These are phyloP conservation scores for Microbotryum silenes-acaulis DNA, from an alignment of 1,284 basidiomycete genomes.

Conservation along the genomic window DNA sequence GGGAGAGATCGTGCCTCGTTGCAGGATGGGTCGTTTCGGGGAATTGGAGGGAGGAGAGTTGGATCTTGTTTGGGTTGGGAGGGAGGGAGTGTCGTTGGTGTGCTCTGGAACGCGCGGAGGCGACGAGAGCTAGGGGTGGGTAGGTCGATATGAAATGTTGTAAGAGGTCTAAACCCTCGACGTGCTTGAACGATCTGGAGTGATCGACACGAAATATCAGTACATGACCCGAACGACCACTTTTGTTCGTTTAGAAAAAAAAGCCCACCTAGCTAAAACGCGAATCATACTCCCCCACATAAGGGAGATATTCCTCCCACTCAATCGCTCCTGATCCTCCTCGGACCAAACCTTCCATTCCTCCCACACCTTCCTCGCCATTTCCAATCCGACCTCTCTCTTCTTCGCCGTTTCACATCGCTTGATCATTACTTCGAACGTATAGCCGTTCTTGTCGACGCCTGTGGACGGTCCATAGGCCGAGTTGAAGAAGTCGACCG, in stretches of 20 bases:
- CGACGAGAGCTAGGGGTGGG: conserved; percentile 12
- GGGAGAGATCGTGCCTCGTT: conserved; percentile 8
- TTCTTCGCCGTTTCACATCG: conserved; percentile 21
- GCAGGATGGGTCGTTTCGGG: conserved; percentile 22
- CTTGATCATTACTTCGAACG: conserved; percentile 18
- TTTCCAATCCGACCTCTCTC: not conserved
- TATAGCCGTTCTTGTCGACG: conserved; percentile 15
- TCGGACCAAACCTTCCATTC: conserved; percentile 28
- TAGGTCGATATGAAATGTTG: conserved; percentile 20
- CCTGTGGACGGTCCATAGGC: not conserved
- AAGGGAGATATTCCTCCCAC: conserved; percentile 9
- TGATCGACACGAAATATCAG: no score
- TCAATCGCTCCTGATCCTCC: conserved; percentile 3
- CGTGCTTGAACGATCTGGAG: conserved; percentile 9
- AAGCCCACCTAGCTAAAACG: conserved; percentile 18
- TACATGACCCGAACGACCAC: not conserved
- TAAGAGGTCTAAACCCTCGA: conserved; percentile 22
- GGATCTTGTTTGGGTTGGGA: conserved; percentile 4
- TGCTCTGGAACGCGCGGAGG: not conserved
- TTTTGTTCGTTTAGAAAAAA: not conserved
- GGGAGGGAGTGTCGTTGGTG: conserved; percentile 3
- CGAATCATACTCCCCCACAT: conserved; percentile 29
- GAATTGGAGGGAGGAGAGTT: conserved; percentile 18
- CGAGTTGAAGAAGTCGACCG: conserved; percentile 41
- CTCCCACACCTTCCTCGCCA: conserved; percentile 21